Conservation (phyloP, 169 alveolate species). For the Plasmodium sp. region DNA sequence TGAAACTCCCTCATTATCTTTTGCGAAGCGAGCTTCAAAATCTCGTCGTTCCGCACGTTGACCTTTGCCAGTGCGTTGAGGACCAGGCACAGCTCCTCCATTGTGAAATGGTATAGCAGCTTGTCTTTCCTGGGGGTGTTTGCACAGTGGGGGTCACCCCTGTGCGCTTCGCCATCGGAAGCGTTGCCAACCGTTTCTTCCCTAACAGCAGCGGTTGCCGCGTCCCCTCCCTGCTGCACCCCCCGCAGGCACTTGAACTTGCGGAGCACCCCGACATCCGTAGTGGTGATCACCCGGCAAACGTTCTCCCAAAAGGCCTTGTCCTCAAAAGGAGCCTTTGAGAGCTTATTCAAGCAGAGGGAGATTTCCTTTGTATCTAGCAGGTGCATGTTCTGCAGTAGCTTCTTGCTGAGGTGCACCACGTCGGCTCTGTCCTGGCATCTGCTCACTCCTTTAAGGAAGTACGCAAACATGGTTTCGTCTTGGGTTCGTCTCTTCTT, state of each 20-base stretch:
- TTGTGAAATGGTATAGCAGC: neutral
- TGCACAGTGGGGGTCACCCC: neutral
- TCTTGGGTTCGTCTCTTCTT: neutral
- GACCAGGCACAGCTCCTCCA: constrained; percentile 57
- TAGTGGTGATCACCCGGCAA: constrained; percentile 47
- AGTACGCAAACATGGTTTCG: constrained; percentile 55
- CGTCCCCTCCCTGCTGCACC: neutral
- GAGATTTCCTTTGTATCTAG: constrained; percentile 61
- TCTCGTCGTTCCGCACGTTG: constrained; percentile 38
- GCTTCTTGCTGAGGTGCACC: constrained; percentile 27
- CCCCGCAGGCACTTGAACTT: neutral
- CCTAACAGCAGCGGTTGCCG: too few relatives aligned
- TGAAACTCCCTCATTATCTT: constrained; percentile 20
- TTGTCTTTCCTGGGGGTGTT: neutral
- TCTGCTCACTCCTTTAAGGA: constrained; percentile 28
- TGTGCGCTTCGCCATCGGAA: neutral
- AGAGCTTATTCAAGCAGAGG: constrained; percentile 40
- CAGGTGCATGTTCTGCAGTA: constrained; percentile 19
- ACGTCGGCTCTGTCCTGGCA: constrained; percentile 48
- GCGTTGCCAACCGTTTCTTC: neutral
- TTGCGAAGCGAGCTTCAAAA: constrained; percentile 27
- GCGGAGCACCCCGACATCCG: neutral
- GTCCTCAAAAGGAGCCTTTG: constrained; percentile 30
- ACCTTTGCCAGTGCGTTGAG: constrained; percentile 59
- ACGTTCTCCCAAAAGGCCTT: constrained; percentile 26